A percentile compares a stretch with the other conserved stretches of the same genome.
Conservation (phyloP, 2,329 filamentous ascomycete species). For the Diaporthe sp. region DNA sequence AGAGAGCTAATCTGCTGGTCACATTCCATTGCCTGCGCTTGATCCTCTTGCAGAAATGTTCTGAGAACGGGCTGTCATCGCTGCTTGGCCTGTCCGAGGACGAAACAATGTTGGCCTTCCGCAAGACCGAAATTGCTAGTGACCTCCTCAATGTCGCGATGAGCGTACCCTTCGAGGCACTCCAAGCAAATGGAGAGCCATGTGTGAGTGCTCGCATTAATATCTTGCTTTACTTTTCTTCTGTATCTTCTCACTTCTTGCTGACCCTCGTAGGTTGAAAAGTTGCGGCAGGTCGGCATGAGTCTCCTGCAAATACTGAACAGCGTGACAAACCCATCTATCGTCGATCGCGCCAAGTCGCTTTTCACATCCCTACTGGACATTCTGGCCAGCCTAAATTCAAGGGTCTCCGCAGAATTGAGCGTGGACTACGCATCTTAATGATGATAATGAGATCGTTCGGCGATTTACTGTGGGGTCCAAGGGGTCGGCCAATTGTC, state of each 20-base stretch:
- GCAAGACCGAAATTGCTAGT: conserved; percentile 13
- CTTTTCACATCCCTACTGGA: conserved; percentile 11
- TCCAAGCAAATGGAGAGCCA: conserved; percentile 16
- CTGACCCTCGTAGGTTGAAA: not conserved
- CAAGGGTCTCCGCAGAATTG: conserved; percentile 11
- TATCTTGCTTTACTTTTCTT: too few species aligned
- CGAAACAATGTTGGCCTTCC: conserved; percentile 9
- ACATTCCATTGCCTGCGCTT: conserved; percentile 1
- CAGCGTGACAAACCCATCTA: not conserved
- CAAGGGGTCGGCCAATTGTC: not conserved
- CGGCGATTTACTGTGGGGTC: too few species aligned
- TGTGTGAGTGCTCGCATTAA: not conserved
- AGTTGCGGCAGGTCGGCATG: conserved; percentile 5
- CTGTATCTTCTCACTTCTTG: too few species aligned
- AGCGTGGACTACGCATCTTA: conserved; percentile 10
- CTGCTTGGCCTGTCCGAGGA: not conserved
- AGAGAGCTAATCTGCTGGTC: conserved; percentile 1
- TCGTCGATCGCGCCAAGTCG: not conserved
- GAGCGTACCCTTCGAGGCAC: conserved; percentile 8
- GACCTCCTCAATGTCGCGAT: not conserved
- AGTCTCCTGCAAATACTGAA: conserved; percentile 12
- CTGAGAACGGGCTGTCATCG: not conserved
- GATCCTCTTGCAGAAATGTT: not conserved
- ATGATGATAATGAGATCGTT: not conserved
- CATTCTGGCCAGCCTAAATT: conserved; percentile 19